Percentiles rank a stretch among this genome's conserved stretches.
phyloP scores from a whole-genome alignment of 2,329 filamentous ascomycete species.

The Cytospora paraplurivora region DNA sequence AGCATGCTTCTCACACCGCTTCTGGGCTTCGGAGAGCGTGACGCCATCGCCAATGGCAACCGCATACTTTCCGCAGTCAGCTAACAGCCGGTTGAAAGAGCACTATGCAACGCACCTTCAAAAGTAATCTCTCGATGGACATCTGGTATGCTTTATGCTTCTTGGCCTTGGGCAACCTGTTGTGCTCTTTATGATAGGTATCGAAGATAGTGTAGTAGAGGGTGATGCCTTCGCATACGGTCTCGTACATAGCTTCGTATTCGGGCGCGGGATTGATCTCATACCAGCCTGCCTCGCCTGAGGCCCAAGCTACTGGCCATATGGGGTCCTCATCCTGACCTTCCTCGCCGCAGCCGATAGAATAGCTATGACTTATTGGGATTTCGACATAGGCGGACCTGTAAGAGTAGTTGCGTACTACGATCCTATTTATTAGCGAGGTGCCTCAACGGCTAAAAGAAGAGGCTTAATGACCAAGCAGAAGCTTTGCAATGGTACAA shows the following conservation, averaged over 20 bases:
- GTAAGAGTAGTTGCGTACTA: conserved; percentile 40
- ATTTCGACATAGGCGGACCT: conserved; percentile 55
- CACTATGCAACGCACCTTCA: conserved; percentile 37
- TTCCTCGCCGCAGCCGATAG: conserved; percentile 55
- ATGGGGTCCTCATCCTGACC: too few relatives aligned
- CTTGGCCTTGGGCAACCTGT: conserved; percentile 36
- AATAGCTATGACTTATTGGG: conserved; percentile 49
- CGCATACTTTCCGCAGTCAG: conserved; percentile 46
- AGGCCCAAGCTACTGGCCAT: conserved; percentile 65
- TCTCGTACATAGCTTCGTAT: conserved; percentile 59
- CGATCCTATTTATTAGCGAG: conserved; percentile 13
- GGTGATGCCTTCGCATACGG: conserved; percentile 64
- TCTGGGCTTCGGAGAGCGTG: conserved; percentile 51
- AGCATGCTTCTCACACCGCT: conserved; percentile 51
- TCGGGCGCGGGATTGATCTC: conserved; percentile 60
- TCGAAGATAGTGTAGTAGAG: conserved; percentile 66
- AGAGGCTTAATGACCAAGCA: neutral
- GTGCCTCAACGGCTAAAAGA: neutral
- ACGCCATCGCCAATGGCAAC: conserved; percentile 55
- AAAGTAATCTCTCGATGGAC: conserved; percentile 39
- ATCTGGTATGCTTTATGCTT: conserved; percentile 36
- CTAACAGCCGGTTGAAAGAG: conserved; percentile 1
- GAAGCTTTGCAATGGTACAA: too few relatives aligned
- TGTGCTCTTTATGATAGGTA: conserved; percentile 49
- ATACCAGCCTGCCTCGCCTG: conserved; percentile 68